phyloP scores from a whole-genome alignment of 2,329 filamentous ascomycete species.

The Paraphoma chrysanthemicola region DNA sequence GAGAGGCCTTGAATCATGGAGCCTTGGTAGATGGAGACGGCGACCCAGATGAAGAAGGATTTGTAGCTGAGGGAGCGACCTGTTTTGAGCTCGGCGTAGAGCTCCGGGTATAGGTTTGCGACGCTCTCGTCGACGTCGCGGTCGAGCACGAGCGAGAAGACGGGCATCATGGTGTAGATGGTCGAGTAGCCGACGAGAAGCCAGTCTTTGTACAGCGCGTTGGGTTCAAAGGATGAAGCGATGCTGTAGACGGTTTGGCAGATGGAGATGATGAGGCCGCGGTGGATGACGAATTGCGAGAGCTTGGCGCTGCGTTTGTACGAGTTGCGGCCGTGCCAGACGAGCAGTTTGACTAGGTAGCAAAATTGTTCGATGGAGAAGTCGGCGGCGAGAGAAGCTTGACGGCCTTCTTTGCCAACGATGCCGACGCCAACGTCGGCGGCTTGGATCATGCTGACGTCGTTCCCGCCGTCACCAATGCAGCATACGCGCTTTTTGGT shows the following conservation, averaged over 20 bases:
- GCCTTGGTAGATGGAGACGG: slow-evolving; percentile 94
- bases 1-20: slow-evolving; percentile 93
- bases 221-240: slow-evolving; percentile 88
- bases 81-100: slow-evolving; percentile 95
- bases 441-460: slow-evolving; percentile 98
- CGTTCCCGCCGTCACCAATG: slow-evolving; percentile 97
- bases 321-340: slow-evolving; percentile 97
- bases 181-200: slow-evolving; percentile 96
- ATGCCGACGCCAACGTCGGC: slow-evolving; percentile 98
- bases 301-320: slow-evolving; percentile 97
- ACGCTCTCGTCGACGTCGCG: slow-evolving; percentile 93
- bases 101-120: slow-evolving; percentile 92
- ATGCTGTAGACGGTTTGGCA: slow-evolving; percentile 99
- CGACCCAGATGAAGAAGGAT: slow-evolving; percentile 96
- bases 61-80: slow-evolving; percentile 87
- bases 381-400: slow-evolving; percentile 93
- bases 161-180: slow-evolving; percentile 90
- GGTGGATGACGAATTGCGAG: slow-evolving; percentile 97
- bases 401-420: slow-evolving; percentile 94
- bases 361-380: slow-evolving; percentile 97
- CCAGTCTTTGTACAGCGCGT: slow-evolving; percentile 94
- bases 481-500: slow-evolving; percentile 97
- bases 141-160: slow-evolving; percentile 92
- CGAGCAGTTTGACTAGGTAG: slow-evolving; percentile 93
- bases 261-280: slow-evolving; percentile 91